Evolutionary conservation across 108 stramenopile species (phyloP).

Genomic region (Skeletonema menzelii): DNA sequence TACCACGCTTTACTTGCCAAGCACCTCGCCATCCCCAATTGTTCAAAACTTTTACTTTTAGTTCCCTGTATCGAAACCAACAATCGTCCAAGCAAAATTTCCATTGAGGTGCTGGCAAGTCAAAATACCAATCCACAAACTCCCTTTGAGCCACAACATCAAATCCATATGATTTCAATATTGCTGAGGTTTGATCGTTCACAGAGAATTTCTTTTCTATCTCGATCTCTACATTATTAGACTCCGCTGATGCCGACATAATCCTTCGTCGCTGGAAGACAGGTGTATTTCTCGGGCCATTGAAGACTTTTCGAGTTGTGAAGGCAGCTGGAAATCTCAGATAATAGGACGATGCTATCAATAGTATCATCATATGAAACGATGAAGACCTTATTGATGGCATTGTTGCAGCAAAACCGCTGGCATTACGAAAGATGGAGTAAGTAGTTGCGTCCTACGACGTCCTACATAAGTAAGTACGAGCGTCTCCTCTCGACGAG

Average conservation of each 20-base stretch:
- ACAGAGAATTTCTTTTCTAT: conserved; percentile 49
- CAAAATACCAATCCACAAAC: conserved; percentile 50
- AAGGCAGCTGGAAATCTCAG: neutral
- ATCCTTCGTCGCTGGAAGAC: neutral
- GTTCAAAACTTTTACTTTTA: conserved; percentile 23
- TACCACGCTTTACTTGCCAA: conserved; percentile 44
- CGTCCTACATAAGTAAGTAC: no score
- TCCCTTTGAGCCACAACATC: conserved; percentile 18
- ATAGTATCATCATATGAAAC: neutral
- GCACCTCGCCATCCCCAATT: conserved; percentile 39
- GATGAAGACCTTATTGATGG: neutral
- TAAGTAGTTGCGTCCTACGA: no score
- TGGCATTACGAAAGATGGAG: neutral
- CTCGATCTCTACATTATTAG: conserved; percentile 19
- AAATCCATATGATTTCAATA: conserved; percentile 24
- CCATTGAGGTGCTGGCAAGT: conserved; percentile 36
- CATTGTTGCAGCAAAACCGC: neutral
- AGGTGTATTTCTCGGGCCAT: neutral
- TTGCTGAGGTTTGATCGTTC: conserved; percentile 5
- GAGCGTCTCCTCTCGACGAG: no score
- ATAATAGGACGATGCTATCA: neutral
- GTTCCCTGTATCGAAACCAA: conserved; percentile 48
- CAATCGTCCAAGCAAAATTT: conserved; percentile 29
- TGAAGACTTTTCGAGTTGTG: neutral
- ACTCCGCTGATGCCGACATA: neutral